Evolutionary conservation across 306 rosid genomes (phyloP).

Genomic region (Medicago arabica): DNA sequence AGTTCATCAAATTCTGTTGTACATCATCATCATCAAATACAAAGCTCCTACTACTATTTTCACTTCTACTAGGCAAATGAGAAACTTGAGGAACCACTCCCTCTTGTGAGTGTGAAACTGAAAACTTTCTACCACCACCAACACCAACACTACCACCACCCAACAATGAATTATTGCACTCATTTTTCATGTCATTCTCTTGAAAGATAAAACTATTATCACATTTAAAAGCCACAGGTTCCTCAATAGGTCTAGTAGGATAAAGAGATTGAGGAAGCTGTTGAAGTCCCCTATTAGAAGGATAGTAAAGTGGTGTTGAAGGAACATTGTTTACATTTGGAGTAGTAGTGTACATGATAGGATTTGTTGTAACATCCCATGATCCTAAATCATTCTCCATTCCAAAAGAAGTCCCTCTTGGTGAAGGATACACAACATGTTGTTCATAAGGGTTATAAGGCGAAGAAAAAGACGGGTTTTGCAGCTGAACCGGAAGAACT

Average conservation of each 20-base stretch:
- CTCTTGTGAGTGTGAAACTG: background rate
- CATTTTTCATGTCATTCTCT: slow-evolving; percentile 44
- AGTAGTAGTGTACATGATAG: background rate
- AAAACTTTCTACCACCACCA: background rate
- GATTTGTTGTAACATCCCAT: background rate
- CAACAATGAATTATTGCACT: slow-evolving; percentile 38
- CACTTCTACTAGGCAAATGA: background rate
- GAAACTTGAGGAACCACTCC: background rate
- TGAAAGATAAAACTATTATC: slow-evolving; percentile 53
- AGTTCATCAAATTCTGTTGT: background rate
- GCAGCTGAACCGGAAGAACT: background rate
- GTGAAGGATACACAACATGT: background rate
- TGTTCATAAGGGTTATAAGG: slow-evolving; percentile 9
- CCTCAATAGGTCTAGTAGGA: slow-evolving; percentile 35
- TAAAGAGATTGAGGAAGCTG: slow-evolving; percentile 22
- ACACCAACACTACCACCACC: background rate
- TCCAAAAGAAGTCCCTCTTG: slow-evolving; percentile 7
- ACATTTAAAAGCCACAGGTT: slow-evolving; percentile 43
- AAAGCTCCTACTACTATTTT: background rate
- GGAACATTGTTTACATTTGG: slow-evolving; percentile 15
- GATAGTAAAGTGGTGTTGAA: slow-evolving; percentile 7
- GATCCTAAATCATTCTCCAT: background rate
- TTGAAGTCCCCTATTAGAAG: background rate
- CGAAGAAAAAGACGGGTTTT: background rate
- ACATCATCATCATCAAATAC: background rate